phyloP scores from a whole-genome alignment of 208 protist genomes.

The Naegleria fowleri region DNA sequence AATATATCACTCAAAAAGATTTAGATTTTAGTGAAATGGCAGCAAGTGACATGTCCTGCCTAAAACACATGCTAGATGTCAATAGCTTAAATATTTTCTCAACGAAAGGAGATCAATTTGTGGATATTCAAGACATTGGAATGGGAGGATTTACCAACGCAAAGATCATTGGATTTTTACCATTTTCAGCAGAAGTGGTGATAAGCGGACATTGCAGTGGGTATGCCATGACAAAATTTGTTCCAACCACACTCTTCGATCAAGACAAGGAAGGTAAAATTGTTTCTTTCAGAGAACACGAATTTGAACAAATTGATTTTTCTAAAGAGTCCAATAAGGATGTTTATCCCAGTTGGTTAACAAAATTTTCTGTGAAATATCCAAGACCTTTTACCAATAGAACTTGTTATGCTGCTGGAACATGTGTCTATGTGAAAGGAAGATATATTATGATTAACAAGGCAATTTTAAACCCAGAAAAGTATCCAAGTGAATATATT shows the following conservation, averaged over 20 bases:
- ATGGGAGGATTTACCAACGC: neutral
- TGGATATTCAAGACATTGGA: neutral
- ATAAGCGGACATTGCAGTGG: neutral
- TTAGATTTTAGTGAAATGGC: neutral
- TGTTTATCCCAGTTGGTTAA: neutral
- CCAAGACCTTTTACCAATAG: neutral
- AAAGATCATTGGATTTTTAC: neutral
- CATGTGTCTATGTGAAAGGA: neutral
- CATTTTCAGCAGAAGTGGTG: neutral
- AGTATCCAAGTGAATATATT: conserved; percentile 7
- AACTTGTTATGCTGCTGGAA: neutral
- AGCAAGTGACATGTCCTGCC: neutral
- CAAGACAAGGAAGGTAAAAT: neutral
- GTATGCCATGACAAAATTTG: neutral
- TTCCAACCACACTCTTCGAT: neutral
- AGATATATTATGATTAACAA: neutral
- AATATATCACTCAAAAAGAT: neutral
- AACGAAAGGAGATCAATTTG: neutral
- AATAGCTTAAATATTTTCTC: neutral
- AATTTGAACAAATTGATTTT: neutral
- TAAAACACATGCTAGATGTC: neutral
- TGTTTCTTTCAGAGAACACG: neutral
- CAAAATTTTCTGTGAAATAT: neutral
- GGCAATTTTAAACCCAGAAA: neutral
- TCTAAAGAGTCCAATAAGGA: neutral